Conservation (phyloP, 1,284 basidiomycete genomes). For the Cryptococcus maquisensis region DNA sequence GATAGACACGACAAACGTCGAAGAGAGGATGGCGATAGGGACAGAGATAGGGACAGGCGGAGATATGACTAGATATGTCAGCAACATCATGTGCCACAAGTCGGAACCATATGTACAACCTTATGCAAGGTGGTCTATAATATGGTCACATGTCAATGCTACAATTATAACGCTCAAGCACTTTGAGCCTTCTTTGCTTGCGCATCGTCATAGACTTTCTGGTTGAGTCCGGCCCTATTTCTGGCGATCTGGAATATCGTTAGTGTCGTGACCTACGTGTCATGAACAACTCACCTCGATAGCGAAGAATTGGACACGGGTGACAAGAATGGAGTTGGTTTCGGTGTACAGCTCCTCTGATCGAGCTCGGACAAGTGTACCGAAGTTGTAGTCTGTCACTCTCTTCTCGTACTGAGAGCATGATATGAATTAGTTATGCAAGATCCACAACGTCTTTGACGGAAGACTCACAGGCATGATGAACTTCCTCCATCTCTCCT, state of each 20-base stretch:
- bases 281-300: constrained; percentile 61
- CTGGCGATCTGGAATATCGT: constrained; percentile 66
- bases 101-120: neutral
- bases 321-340: constrained; percentile 91
- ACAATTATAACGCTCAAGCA: neutral
- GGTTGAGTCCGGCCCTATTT: constrained; percentile 88
- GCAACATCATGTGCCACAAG: neutral
- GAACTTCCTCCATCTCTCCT: constrained; percentile 87
- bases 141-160: neutral
- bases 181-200: constrained; percentile 49
- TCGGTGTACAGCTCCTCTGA: constrained; percentile 80
- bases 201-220: constrained; percentile 75
- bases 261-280: neutral
- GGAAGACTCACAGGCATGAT: constrained; percentile 65
- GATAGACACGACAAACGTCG: constrained; percentile 1
- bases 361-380: constrained; percentile 84
- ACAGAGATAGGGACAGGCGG: constrained; percentile 13
- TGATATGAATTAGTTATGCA: neutral
- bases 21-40: constrained; percentile 12
- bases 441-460: too few relatives aligned
- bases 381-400: constrained; percentile 94
- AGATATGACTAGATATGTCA: neutral
- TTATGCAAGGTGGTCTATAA: neutral
- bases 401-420: constrained; percentile 64
- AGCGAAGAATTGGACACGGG: constrained; percentile 73